Evolutionary conservation across 2,329 filamentous ascomycete species (phyloP).

Genomic region (Pseudopyricularia javanii): DNA sequence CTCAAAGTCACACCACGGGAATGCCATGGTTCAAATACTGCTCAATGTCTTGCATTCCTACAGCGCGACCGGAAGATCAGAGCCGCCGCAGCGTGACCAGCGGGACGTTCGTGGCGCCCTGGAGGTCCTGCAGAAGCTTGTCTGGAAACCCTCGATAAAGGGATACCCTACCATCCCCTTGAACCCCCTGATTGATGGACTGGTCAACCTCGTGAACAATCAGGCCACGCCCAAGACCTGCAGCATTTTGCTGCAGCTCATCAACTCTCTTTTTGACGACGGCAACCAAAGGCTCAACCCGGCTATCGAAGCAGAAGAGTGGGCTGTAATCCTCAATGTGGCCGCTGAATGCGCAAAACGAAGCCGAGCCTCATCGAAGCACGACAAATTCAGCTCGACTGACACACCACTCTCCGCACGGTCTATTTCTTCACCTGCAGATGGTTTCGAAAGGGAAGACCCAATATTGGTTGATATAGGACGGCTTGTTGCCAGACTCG

Average conservation of each 20-base stretch:
- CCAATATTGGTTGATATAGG: slow-evolving; percentile 29
- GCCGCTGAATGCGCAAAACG: slow-evolving; percentile 39
- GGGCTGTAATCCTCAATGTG: slow-evolving; percentile 48
- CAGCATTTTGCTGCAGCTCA: slow-evolving; percentile 33
- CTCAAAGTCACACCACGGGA: slow-evolving; percentile 61
- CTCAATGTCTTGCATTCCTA: slow-evolving; percentile 47
- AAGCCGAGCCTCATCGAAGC: slow-evolving; percentile 4
- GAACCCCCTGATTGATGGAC: slow-evolving; percentile 43
- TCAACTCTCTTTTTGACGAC: slow-evolving; percentile 43
- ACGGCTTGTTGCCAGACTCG: slow-evolving; percentile 33
- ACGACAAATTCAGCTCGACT: not conserved
- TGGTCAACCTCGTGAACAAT: slow-evolving; percentile 35
- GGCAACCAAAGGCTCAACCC: slow-evolving; percentile 38
- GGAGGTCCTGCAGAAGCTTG: slow-evolving; percentile 48
- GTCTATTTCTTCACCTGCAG: slow-evolving; percentile 10
- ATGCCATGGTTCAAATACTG: slow-evolving; percentile 53
- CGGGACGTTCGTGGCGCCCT: slow-evolving; percentile 51
- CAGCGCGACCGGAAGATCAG: slow-evolving; percentile 32
- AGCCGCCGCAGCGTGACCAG: slow-evolving; percentile 22
- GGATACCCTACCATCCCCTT: slow-evolving; percentile 49
- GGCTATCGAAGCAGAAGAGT: slow-evolving; percentile 52
- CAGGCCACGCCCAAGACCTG: slow-evolving; percentile 32
- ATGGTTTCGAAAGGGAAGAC: slow-evolving; percentile 22
- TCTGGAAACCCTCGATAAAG: slow-evolving; percentile 46
- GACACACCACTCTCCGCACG: slow-evolving; percentile 8